A percentile compares a stretch with the other conserved stretches of the same genome.
phyloP scores from a whole-genome alignment of 1,284 basidiomycete species.

The Phenoliferia sp. region DNA sequence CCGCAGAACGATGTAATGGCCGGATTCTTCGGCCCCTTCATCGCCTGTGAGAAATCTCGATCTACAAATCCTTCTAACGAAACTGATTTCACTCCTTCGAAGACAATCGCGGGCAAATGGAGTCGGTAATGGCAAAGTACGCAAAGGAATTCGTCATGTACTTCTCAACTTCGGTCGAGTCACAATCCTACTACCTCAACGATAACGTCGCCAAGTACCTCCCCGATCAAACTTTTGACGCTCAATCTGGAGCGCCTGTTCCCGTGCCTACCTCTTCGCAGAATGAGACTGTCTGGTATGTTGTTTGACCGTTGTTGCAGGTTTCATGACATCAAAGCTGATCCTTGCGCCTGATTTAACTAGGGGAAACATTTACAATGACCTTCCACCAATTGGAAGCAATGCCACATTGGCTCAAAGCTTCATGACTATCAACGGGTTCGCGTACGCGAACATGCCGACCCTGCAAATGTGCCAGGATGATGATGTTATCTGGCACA shows the following conservation, averaged over 20 bases:
- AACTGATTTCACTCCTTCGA: not conserved
- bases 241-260: not conserved
- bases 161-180: not conserved
- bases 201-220: not conserved
- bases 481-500: not conserved
- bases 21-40: not conserved
- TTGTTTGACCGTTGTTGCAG: not conserved
- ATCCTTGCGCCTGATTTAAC: too few relatives aligned
- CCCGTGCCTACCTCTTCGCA: not conserved
- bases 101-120: not conserved
- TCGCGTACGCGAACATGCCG: not conserved
- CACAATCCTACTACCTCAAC: not conserved
- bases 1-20: too few relatives aligned
- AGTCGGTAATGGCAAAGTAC: not conserved
- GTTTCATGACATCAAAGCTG: not conserved
- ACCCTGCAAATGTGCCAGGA: not conserved
- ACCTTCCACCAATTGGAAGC: not conserved
- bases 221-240: not conserved
- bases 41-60: not conserved
- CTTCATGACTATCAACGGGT: not conserved
- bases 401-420: not conserved
- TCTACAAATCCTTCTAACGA: not conserved
- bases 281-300: not conserved
- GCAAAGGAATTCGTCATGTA: not conserved
- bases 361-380: not conserved